These are phyloP conservation scores for Cryptococcus depauperatus DNA, from an alignment of 1,284 basidiomycete species.

Conservation along the genomic window DNA sequence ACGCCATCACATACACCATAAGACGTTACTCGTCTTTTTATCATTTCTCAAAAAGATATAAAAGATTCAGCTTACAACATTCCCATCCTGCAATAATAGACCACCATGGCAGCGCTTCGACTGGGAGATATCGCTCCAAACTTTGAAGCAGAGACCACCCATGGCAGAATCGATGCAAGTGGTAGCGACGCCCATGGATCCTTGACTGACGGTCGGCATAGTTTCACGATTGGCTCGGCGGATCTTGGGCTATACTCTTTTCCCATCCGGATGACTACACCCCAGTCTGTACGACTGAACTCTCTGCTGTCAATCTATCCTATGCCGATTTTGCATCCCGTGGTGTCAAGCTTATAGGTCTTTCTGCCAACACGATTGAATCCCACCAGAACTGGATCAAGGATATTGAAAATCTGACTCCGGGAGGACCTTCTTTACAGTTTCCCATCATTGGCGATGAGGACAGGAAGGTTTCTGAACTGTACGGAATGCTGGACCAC, in stretches of 20 bases:
- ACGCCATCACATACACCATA: not conserved
- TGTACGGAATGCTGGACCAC: constrained; percentile 76
- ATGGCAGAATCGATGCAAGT: constrained; percentile 28
- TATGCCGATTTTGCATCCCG: constrained; percentile 77
- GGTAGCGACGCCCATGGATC: not conserved
- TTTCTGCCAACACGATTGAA: constrained; percentile 83
- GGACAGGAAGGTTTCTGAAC: constrained; percentile 71
- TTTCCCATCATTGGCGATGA: constrained; percentile 96
- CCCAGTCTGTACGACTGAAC: constrained; percentile 83
- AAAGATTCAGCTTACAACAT: no score
- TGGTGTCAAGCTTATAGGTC: constrained; percentile 79
- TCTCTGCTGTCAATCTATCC: constrained; percentile 86
- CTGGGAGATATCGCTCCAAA: constrained; percentile 41
- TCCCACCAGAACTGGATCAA: constrained; percentile 84
- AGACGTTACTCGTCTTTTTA: not conserved
- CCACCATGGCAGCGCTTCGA: constrained; percentile 36
- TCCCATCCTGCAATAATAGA: not conserved
- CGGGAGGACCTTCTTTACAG: constrained; percentile 56
- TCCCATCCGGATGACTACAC: constrained; percentile 72
- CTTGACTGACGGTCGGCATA: constrained; percentile 39
- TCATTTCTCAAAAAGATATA: not conserved
- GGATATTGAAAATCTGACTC: constrained; percentile 72
- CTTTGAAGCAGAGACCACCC: constrained; percentile 62
- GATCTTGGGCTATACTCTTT: constrained; percentile 86
- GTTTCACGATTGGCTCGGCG: constrained; percentile 86